phyloP scores from a whole-genome alignment of 345 rosid species.

The Gossypium ekmanianum region DNA sequence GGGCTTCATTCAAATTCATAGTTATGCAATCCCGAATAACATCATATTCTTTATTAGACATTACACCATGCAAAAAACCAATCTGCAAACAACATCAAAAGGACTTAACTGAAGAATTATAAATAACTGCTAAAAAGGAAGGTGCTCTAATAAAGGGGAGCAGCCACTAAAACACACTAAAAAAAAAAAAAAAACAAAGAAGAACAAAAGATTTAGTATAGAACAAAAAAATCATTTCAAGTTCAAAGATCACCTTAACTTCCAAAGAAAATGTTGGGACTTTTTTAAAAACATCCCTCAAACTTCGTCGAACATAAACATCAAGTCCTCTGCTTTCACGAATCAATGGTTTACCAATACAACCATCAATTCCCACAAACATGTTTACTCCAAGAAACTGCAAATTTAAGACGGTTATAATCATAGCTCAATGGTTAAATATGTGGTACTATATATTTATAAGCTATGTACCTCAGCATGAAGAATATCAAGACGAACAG shows the following conservation, averaged over 20 bases:
- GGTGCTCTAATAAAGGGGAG: not conserved
- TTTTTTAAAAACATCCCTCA: constrained; percentile 90
- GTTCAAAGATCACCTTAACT: constrained; percentile 60
- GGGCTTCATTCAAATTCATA: constrained; percentile 78
- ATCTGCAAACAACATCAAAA: constrained; percentile 48
- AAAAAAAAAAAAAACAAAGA: not conserved
- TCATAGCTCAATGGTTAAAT: constrained; percentile 13
- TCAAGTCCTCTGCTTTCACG: constrained; percentile 86
- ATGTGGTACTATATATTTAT: constrained; percentile 12
- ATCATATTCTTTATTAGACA: constrained; percentile 87
- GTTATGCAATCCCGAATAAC: constrained; percentile 59
- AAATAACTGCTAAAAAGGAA: not conserved
- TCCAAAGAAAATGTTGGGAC: constrained; percentile 87
- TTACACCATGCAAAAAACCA: constrained; percentile 72
- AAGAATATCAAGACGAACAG: constrained; percentile 90
- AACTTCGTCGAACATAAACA: constrained; percentile 78
- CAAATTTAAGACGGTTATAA: constrained; percentile 25
- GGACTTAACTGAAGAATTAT: not conserved
- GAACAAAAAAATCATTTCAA: not conserved
- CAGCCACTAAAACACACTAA: not conserved
- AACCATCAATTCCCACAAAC: constrained; percentile 84
- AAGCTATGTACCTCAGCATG: constrained; percentile 74
- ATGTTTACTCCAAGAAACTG: constrained; percentile 94
- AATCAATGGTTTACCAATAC: constrained; percentile 80
- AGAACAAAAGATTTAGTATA: not conserved